These are phyloP conservation scores for Citrus reticulata DNA, from an alignment of 345 rosid genomes.

Conservation along the genomic window DNA sequence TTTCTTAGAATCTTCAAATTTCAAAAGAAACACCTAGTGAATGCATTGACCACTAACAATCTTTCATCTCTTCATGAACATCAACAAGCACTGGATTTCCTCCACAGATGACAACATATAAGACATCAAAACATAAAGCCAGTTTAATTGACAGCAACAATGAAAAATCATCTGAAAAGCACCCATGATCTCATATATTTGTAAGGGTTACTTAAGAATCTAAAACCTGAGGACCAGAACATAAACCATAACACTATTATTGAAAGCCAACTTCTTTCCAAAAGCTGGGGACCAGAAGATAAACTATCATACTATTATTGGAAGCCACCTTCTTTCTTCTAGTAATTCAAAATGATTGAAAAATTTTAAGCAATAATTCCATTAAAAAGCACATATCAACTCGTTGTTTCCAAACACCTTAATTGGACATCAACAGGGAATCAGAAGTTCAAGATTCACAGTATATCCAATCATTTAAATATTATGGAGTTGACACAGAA, in stretches of 20 bases:
- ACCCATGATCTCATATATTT: neutral
- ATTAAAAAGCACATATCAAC: neutral
- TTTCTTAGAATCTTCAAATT: neutral
- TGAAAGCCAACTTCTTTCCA: neutral
- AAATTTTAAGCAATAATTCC: neutral
- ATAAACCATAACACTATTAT: neutral
- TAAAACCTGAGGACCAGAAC: neutral
- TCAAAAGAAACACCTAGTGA: neutral
- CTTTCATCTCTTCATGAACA: neutral
- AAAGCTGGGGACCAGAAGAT: neutral
- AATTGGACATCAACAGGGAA: neutral
- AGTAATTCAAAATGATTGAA: neutral
- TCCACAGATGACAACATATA: neutral
- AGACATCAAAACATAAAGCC: neutral
- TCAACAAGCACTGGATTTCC: neutral
- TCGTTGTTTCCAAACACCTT: neutral
- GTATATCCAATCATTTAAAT: neutral
- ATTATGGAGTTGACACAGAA: neutral
- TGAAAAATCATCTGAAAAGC: neutral
- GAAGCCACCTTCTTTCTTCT: neutral
- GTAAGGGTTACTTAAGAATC: neutral
- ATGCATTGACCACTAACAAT: neutral
- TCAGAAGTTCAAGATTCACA: neutral
- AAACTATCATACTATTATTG: neutral
- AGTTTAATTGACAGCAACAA: neutral